Evolutionary conservation across 306 rosid genomes (phyloP).

Genomic region (Lathyrus aphaca): DNA sequence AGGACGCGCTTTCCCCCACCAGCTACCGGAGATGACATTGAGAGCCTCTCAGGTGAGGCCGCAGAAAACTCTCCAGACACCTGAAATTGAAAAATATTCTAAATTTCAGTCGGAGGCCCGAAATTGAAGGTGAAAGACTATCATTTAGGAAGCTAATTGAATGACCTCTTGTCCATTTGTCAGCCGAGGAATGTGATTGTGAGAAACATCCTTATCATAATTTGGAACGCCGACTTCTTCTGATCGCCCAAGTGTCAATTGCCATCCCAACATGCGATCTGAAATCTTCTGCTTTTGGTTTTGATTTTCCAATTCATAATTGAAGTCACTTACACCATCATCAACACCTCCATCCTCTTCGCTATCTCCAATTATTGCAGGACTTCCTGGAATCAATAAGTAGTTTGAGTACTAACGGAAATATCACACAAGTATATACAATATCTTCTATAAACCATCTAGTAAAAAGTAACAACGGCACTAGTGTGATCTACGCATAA

Average conservation of each 20-base stretch:
- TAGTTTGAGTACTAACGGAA: background rate
- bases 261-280: slow-evolving; percentile 91
- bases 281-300: slow-evolving; percentile 87
- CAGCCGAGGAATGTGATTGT: slow-evolving; percentile 61
- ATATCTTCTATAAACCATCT: background rate
- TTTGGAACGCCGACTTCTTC: slow-evolving; percentile 66
- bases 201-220: slow-evolving; percentile 82
- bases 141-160: slow-evolving; percentile 17
- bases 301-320: slow-evolving; percentile 73
- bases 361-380: slow-evolving; percentile 79
- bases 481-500: background rate
- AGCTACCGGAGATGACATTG: slow-evolving; percentile 83
- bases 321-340: slow-evolving; percentile 66
- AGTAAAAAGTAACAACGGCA: background rate
- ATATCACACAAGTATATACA: background rate
- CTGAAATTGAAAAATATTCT: slow-evolving; percentile 46
- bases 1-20: slow-evolving; percentile 70
- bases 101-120: slow-evolving; percentile 8
- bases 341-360: slow-evolving; percentile 67
- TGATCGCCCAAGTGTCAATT: slow-evolving; percentile 65
- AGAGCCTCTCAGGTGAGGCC: slow-evolving; percentile 90
- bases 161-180: slow-evolving; percentile 82
- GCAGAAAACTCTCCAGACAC: slow-evolving; percentile 95
- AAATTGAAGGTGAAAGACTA: background rate
- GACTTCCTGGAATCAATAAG: slow-evolving; percentile 71